Evolutionary conservation across 2,329 filamentous ascomycete genomes (phyloP), one percentile per base, ranked within the genome.

Genomic region (Davidsoniella eucalypti): DNA sequence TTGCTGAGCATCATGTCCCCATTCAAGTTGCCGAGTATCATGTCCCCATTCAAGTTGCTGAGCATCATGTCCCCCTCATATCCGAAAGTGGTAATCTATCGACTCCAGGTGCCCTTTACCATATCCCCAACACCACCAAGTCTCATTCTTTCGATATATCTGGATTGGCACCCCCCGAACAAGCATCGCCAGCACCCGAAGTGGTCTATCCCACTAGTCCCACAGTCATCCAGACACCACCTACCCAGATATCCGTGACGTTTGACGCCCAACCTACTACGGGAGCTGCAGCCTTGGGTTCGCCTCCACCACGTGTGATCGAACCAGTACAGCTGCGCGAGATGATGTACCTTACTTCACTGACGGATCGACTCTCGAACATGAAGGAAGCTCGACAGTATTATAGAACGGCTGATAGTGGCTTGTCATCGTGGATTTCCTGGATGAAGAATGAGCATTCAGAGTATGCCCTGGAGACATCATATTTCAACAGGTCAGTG

Each of bases 381-480:
- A 53, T 51, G 52, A 33, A 41, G 3, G 44, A 53, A 49, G 38
- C 33, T 26, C 16, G 51, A 29, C 37, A 47, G 16, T 52, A 49
- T 29, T 52, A 52, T 38, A 14, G 16, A 17, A 38, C 33, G 8
- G 17, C 7, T 39, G 41, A 49, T 1, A 42, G 33, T 41, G 51
- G 51, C 7, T 21, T 52, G 25, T 45, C 47, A n/a, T n/a, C 36
- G 16, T 52, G 51, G 51, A 10, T 52, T 4, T 43, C 47, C 7
- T 36, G 41, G 23, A 52, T 52, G 51, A 38, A 45, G 10, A 21
- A 47, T 10, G 64, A 69, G 54, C 62, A 71, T 49, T 66, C 71
- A 0, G 75, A 78, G 54, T 68, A 76, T 53, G 61, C 64, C 26
- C 63, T 67, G 29, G 64, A 61, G 5, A 61, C 60, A 12, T 50